Conservation (phyloP, 164 flowering plant species). For the Brasenia schreberi region DNA sequence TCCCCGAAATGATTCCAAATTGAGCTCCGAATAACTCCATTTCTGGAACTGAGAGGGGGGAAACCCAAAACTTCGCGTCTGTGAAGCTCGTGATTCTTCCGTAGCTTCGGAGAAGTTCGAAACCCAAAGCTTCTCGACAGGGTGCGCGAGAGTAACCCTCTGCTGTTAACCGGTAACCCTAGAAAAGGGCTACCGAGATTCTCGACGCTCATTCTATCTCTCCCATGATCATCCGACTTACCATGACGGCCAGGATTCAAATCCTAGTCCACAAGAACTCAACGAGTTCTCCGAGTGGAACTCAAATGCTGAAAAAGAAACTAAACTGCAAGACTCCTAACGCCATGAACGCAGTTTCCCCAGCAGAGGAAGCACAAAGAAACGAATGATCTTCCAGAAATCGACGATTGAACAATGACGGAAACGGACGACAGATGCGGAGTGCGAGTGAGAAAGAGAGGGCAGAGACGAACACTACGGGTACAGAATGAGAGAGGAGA, state of each 20-base stretch:
- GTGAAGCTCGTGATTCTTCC: slow-evolving; percentile 10
- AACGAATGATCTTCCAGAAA: too few relatives aligned
- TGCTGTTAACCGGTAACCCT: slow-evolving; percentile 26
- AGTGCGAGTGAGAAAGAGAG: too few relatives aligned
- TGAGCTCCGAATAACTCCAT: slow-evolving; percentile 11
- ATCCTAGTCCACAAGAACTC: background rate
- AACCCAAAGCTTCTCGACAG: background rate
- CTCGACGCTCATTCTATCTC: slow-evolving; percentile 37
- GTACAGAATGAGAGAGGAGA: too few relatives aligned
- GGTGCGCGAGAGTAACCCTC: background rate
- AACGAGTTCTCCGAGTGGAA: too few relatives aligned
- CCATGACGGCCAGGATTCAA: background rate
- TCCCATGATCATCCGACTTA: background rate
- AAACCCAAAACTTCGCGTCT: slow-evolving; percentile 3
- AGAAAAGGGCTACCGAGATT: slow-evolving; percentile 32
- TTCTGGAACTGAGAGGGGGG: slow-evolving; percentile 9
- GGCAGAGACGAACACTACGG: too few relatives aligned
- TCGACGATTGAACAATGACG: too few relatives aligned
- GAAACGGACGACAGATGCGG: too few relatives aligned
- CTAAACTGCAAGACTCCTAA: too few relatives aligned
- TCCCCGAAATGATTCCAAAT: slow-evolving; percentile 25
- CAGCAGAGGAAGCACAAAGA: too few relatives aligned
- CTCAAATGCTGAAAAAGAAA: too few relatives aligned
- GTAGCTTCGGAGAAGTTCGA: background rate
- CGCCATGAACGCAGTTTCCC: too few relatives aligned